phyloP scores from a whole-genome alignment of 2,329 filamentous ascomycete species.

The Emmonsiellopsis sp. region DNA sequence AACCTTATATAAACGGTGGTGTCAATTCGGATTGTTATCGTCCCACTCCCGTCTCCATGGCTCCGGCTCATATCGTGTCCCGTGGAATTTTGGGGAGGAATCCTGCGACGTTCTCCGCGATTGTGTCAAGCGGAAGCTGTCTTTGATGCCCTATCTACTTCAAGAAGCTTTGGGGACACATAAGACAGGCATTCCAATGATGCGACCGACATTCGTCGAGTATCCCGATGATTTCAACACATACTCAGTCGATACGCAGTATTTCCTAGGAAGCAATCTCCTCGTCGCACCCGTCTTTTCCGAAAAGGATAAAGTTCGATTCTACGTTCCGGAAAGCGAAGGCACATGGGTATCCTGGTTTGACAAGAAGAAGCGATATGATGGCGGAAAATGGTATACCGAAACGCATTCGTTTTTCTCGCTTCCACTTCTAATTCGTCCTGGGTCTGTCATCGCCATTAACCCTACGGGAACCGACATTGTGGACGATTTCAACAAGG shows the following conservation, averaged over 20 bases:
- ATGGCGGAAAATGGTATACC: conserved; percentile 45
- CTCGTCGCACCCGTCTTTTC: conserved; percentile 58
- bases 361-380: conserved; percentile 36
- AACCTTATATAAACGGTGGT: conserved; percentile 69
- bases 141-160: conserved; percentile 51
- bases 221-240: conserved; percentile 62
- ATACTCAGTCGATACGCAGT: conserved; percentile 61
- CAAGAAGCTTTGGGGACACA: conserved; percentile 43
- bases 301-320: conserved; percentile 54
- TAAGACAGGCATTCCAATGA: conserved; percentile 50
- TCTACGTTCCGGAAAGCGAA: conserved; percentile 49
- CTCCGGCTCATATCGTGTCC: conserved; percentile 62
- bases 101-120: conserved; percentile 49
- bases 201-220: conserved; percentile 59
- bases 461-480: conserved; percentile 21
- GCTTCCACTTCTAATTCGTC: conserved; percentile 50
- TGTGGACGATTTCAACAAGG: conserved; percentile 20
- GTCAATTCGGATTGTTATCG: conserved; percentile 64
- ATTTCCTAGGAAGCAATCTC: conserved; percentile 60
- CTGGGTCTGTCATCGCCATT: conserved; percentile 37
- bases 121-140: conserved; percentile 46
- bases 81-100: conserved; percentile 62
- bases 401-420: conserved; percentile 53
- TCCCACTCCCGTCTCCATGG: conserved; percentile 64
- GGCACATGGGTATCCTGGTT: conserved; percentile 39